Percentiles rank a stretch among this genome's conserved stretches.
Conservation (phyloP, 164 flowering plant species). For the Paratinospora sagittata region DNA sequence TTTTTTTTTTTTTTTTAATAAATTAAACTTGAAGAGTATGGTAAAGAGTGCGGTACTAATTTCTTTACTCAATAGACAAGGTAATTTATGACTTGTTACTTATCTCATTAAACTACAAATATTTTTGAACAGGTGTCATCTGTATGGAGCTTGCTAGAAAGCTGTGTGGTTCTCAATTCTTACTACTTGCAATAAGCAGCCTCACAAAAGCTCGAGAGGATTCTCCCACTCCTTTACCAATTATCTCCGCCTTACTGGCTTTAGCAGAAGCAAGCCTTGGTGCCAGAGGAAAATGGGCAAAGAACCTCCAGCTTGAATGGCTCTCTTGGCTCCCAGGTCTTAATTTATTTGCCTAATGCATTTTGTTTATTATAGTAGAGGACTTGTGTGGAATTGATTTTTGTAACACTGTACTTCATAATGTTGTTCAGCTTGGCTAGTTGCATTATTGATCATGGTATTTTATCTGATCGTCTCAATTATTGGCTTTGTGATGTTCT, state of each 20-base stretch:
- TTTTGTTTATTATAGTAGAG: background rate
- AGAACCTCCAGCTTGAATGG: constrained; percentile 69
- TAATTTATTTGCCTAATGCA: constrained; percentile 3
- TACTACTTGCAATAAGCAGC: constrained; percentile 53
- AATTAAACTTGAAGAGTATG: background rate
- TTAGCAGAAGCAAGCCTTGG: constrained; percentile 88
- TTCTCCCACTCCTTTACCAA: constrained; percentile 46
- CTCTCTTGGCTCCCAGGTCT: constrained; percentile 87
- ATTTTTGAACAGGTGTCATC: constrained; percentile 46
- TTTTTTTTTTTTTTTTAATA: background rate
- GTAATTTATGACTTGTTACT: no score
- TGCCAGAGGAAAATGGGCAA: constrained; percentile 60
- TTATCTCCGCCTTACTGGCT: constrained; percentile 58
- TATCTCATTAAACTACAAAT: background rate
- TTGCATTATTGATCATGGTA: background rate
- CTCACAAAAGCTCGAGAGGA: constrained; percentile 49
- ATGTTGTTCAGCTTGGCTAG: background rate
- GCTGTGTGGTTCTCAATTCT: constrained; percentile 34
- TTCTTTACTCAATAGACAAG: background rate
- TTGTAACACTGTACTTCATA: no score
- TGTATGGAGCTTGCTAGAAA: constrained; percentile 75
- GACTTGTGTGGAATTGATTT: no score
- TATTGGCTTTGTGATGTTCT: no score
- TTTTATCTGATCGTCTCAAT: background rate
- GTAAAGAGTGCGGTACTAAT: background rate